Evolutionary conservation across 2,329 filamentous ascomycete genomes (phyloP), one percentile per base, ranked within the genome.

Genomic region (Hypoxylon sp.): DNA sequence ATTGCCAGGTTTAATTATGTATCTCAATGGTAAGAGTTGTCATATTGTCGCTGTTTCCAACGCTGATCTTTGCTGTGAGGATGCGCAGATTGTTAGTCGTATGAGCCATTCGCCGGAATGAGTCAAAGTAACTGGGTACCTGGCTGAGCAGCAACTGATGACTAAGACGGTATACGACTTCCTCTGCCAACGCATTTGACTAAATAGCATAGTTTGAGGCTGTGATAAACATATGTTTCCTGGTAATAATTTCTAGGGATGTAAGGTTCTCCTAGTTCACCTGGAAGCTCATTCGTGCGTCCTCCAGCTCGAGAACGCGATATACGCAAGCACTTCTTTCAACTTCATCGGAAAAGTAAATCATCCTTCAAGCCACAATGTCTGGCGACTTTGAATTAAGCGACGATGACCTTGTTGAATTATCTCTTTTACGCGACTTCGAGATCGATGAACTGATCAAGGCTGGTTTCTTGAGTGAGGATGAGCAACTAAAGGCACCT

Each of bases 341-440:
- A 21, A 13, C 19, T 31, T 19, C 5, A 5, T 19, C 8, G n/a
- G 32, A 56, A 24, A 19, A 6, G 7, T 27, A 32, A 1, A n/a
- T 32, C 27, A 17, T 27, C 15, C 15, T 47, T 39, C 3, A 21
- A 51, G 17, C 67, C 21, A 59, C 37, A 44, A 70, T 73, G 69
- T 15, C 53, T 35, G 27, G 53, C 8, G 17, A 50, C 24, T 13
- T 29, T 10, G 50, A 64, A 44, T 59, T 72, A 19, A 68, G 61
- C 32, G 74, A 76, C 6, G 74, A 77, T n/a, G 74, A 77, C 19
- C 69, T 74, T 24, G 48, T 74, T 58, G 71, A 77, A 63, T 66
- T 77, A 35, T 71, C 73, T 10, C 67, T 77, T 10, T 63, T 77
- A 15, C 73, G 74, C 10, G 73, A 77, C 56, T 73, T 77, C 17